A percentile compares a stretch with the other conserved stretches of the same genome.
These are phyloP conservation scores for Pouteria glomerata DNA, from an alignment of 148 eudicot species.

Conservation along the genomic window DNA sequence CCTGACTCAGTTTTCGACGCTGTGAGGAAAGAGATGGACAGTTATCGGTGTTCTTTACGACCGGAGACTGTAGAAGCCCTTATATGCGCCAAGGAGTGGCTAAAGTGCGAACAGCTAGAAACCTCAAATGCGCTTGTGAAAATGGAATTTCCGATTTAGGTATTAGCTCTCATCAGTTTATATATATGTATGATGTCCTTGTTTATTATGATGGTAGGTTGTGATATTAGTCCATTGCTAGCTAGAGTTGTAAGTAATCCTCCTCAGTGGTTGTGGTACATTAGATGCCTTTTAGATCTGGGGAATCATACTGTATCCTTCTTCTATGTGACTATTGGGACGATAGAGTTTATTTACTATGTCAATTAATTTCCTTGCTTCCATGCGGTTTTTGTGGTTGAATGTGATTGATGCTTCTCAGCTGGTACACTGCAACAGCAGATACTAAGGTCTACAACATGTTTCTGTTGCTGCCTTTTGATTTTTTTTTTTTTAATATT, in stretches of 20 bases:
- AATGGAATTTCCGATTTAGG: constrained; percentile 58
- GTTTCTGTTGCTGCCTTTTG: no score
- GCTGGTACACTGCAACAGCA: no score
- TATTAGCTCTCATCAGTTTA: neutral
- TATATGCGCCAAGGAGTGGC: constrained; percentile 92
- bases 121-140: constrained; percentile 35
- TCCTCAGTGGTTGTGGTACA: neutral
- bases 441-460: no score
- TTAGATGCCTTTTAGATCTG: neutral
- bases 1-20: constrained; percentile 53
- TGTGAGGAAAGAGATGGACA: constrained; percentile 61
- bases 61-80: constrained; percentile 91
- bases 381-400: neutral
- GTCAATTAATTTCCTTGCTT: neutral
- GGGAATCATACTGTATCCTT: neutral
- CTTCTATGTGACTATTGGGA: neutral
- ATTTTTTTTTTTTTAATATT: no score
- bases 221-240: neutral
- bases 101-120: constrained; percentile 35
- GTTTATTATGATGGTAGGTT: constrained; percentile 3
- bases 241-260: neutral
- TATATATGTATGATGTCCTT: neutral
- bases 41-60: constrained; percentile 62
- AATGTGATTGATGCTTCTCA: no score
- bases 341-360: neutral